Base-by-base conservation (phyloP, 2,329 filamentous ascomycete genomes). In the Ophiostoma novo-ulmi region DNA sequence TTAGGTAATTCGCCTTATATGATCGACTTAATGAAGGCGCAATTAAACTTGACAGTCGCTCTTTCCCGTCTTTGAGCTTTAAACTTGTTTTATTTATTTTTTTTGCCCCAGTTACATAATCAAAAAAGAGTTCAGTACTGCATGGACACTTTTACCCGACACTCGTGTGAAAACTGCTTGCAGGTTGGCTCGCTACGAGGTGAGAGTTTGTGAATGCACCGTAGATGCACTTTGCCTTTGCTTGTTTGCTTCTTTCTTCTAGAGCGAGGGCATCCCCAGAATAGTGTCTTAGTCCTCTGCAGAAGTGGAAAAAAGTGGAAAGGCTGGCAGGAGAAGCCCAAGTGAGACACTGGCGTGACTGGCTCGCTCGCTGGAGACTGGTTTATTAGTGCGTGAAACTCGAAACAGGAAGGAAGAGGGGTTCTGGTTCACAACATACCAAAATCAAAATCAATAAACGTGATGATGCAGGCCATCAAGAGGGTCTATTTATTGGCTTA, bases 261-360 rank as follows among this genome's bases (percentile, higher is more conserved):
- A 48, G 44, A 11, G 44, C 44, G 44, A 39, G 38, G 44, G 22
- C 52, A 26, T 58, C 52, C 52, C 52, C 52, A 58, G 52, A 26
- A 26, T 58, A 17, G n/a, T 58, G 52, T 58, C n/a, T 58, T 58
- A 6, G 22, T 58, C 52, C 52, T 31, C 22, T 31, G n/a, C n/a
- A 58, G 52, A 58, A 58, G 52, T 58, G n/a, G 52, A 58, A 58
- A 26, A 58, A 58, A 58, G 52, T 58, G 52, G 52, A 14, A 58
- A 17, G 41, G 41, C 41, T 39, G 14, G 41, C 6, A 48, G 17
- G 44, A 20, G 52, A 26, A 58, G 52, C 52, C 22, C 52, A 11
- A 26, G n/a, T 58, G 52, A 58, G 52, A 58, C 52, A 22, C n/a
- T 58, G n/a, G 44, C 38, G 38, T 8, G 38, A 39, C 38, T 39